Conservation (phyloP, 2,329 filamentous ascomycete genomes). For the Epichloe aotearoae region DNA sequence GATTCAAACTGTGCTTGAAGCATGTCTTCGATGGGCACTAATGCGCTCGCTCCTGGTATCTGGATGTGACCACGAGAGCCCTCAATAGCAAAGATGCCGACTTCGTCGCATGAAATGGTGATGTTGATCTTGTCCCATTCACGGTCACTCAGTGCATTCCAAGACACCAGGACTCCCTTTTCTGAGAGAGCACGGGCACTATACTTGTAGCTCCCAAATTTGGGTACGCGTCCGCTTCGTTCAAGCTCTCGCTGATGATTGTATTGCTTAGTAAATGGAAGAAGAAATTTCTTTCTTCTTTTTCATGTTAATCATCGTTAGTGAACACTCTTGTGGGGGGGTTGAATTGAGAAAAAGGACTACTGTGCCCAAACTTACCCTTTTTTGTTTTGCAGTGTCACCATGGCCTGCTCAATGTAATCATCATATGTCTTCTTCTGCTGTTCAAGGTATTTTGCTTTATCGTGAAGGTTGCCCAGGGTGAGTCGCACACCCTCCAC, state of each 20-base stretch:
- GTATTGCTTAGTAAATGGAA: conserved; percentile 97
- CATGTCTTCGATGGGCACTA: conserved; percentile 82
- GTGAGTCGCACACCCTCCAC: conserved; percentile 72
- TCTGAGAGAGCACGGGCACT: conserved; percentile 77
- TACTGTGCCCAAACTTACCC: conserved; percentile 41
- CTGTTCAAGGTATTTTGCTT: conserved; percentile 84
- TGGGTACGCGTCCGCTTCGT: conserved; percentile 81
- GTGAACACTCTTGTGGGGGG: too few relatives aligned
- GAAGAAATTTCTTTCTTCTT: conserved; percentile 79
- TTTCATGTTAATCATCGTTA: conserved; percentile 3
- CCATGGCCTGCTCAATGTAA: conserved; percentile 97
- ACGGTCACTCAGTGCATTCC: conserved; percentile 67
- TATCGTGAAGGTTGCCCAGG: conserved; percentile 62
- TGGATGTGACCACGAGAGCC: conserved; percentile 86
- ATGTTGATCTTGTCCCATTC: conserved; percentile 90
- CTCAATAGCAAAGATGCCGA: conserved; percentile 87
- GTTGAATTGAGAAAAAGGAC: neutral
- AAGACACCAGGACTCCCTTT: conserved; percentile 88
- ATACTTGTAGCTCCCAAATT: conserved; percentile 97
- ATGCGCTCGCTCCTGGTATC: conserved; percentile 82
- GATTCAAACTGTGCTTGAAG: conserved; percentile 96
- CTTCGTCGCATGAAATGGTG: conserved; percentile 86
- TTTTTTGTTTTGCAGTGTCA: conserved; percentile 96
- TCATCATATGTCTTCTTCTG: conserved; percentile 97
- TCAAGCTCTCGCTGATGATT: conserved; percentile 96